Evolutionary conservation across 139 green algal species (phyloP).

Genomic region (Edaphochlamys debaryana): DNA sequence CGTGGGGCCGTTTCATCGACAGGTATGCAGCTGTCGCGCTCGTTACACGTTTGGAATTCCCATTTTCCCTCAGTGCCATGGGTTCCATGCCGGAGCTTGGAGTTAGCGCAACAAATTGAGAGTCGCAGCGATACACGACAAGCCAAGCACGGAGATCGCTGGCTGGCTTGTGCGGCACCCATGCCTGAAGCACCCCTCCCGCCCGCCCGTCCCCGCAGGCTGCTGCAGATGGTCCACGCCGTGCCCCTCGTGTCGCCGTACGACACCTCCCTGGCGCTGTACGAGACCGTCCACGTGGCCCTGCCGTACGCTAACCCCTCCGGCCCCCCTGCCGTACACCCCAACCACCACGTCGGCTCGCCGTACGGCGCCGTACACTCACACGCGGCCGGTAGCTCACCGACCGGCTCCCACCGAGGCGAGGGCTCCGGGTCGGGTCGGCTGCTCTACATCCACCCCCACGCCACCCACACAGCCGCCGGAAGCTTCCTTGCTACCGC

Average conservation of each 20-base stretch:
- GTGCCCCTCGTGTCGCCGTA: background rate
- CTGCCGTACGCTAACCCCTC: background rate
- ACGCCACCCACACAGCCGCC: no score
- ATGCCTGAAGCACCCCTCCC: no score
- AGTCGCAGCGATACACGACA: no score
- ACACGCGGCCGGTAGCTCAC: background rate
- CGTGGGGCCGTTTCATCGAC: conserved; percentile 19
- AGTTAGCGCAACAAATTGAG: no score
- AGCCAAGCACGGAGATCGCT: no score
- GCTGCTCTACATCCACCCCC: no score
- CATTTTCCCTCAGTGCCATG: no score
- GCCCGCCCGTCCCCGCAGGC: background rate
- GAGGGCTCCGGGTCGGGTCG: background rate
- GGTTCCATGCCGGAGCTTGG: no score
- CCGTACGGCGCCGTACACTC: background rate
- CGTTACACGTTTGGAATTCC: background rate
- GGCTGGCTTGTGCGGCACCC: no score
- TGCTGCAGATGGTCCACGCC: conserved; percentile 14
- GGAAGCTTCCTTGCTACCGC: background rate
- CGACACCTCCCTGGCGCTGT: no score
- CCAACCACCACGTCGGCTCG: background rate
- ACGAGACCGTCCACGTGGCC: no score
- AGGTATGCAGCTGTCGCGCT: background rate
- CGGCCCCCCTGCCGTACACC: background rate
- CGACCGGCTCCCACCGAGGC: background rate